A percentile compares a stretch with the other conserved stretches of the same genome.
phyloP scores from a whole-genome alignment of 2,329 filamentous ascomycete genomes.

The Aquanectria penicillioides region DNA sequence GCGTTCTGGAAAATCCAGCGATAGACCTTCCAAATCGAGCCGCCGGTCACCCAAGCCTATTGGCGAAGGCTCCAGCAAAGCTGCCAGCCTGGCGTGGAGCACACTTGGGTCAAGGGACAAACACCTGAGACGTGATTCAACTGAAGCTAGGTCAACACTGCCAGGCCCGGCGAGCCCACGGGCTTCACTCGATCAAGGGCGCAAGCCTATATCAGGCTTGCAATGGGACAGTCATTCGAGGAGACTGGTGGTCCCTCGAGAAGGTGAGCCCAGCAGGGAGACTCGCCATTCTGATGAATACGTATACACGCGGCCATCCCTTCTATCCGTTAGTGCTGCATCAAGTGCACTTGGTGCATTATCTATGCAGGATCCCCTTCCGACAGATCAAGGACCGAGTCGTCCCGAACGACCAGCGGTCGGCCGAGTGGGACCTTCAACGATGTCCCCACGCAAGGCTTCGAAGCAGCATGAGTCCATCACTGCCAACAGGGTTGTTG shows the following conservation, averaged over 20 bases:
- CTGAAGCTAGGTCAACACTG: conserved; percentile 35
- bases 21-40: conserved; percentile 52
- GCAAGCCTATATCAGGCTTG: conserved; percentile 45
- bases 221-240: conserved; percentile 67
- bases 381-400: conserved; percentile 28
- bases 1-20: conserved; percentile 57
- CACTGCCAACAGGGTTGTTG: conserved; percentile 27
- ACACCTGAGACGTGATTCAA: conserved; percentile 37
- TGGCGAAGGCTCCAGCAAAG: conserved; percentile 68
- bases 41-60: conserved; percentile 54
- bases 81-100: conserved; percentile 71
- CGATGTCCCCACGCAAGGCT: conserved; percentile 27
- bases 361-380: conserved; percentile 37
- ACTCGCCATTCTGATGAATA: conserved; percentile 55
- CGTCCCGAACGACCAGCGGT: conserved; percentile 28
- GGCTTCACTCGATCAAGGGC: conserved; percentile 45
- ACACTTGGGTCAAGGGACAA: conserved; percentile 55
- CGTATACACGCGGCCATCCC: conserved; percentile 51
- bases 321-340: conserved; percentile 65
- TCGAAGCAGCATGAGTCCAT: conserved; percentile 27
- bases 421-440: conserved; percentile 19
- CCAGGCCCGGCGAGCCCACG: conserved; percentile 35
- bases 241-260: conserved; percentile 56
- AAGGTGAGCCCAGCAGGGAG: conserved; percentile 45
- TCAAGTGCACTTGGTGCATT: conserved; percentile 61